phyloP scores from a whole-genome alignment of 352 stramenopile species.

The Bremia lactucae region DNA sequence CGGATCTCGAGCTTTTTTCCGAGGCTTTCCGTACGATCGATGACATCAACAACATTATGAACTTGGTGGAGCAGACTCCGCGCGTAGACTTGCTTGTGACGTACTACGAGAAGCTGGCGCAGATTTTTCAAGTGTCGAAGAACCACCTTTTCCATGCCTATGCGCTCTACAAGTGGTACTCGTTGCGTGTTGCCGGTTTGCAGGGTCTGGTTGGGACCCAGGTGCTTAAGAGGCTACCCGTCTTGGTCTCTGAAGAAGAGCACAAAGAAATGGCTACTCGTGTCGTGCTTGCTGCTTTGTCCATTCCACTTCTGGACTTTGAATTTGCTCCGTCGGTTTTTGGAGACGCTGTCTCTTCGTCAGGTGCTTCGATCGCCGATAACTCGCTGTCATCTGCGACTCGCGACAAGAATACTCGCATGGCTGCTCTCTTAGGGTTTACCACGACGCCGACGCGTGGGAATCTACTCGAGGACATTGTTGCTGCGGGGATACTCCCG shows the following conservation, averaged over 20 bases:
- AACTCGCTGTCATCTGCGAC: conserved; percentile 33
- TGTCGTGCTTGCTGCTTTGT: conserved; percentile 89
- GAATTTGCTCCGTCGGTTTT: conserved; percentile 45
- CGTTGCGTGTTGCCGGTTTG: conserved; percentile 85
- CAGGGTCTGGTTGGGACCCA: conserved; percentile 33
- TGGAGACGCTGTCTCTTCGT: conserved; percentile 41
- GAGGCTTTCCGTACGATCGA: conserved; percentile 98
- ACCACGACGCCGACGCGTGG: conserved; percentile 77
- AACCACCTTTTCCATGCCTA: conserved; percentile 97
- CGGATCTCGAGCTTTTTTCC: conserved; percentile 91
- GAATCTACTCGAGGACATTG: conserved; percentile 88
- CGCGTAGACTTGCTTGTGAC: conserved; percentile 93
- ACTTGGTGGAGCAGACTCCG: conserved; percentile 74
- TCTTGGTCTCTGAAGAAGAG: conserved; percentile 63
- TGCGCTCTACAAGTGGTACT: conserved; percentile 94
- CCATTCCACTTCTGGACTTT: conserved; percentile 83
- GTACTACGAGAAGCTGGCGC: conserved; percentile 97
- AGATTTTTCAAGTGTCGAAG: conserved; percentile 95
- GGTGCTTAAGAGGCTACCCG: conserved; percentile 25
- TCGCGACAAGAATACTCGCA: conserved; percentile 90
- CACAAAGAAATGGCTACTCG: conserved; percentile 81
- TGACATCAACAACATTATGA: conserved; percentile 98
- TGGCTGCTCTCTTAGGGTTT: conserved; percentile 91
- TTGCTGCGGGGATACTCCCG: conserved; percentile 48
- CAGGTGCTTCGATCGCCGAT: conserved; percentile 30